A percentile compares a stretch with the other conserved stretches of the same genome.
phyloP scores from a whole-genome alignment of 768 basidiomycete genomes.

The Agaricus blazei region DNA sequence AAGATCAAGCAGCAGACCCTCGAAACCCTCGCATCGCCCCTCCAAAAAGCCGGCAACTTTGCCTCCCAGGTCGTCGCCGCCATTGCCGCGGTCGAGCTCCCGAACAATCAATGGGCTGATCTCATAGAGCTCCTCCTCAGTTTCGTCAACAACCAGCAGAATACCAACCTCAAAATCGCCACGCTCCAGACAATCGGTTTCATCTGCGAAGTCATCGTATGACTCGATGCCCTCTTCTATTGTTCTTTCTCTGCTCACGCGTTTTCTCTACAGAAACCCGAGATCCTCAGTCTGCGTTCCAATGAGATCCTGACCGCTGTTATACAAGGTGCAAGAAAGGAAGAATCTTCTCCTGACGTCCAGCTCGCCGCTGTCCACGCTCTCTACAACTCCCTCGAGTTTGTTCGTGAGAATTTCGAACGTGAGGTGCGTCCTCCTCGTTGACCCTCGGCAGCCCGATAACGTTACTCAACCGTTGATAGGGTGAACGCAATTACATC shows the following conservation, averaged over 20 bases:
- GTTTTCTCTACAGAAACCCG: conserved; percentile 70
- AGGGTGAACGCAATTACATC: conserved; percentile 99
- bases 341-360: conserved; percentile 87
- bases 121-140: conserved; percentile 85
- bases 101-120: conserved; percentile 82
- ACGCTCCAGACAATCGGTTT: conserved; percentile 95
- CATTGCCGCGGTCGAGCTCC: conserved; percentile 90
- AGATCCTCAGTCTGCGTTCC: conserved; percentile 80
- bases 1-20: conserved; percentile 90
- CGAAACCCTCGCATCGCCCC: conserved; percentile 70
- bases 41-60: conserved; percentile 72
- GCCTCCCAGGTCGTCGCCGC: conserved; percentile 94
- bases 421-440: conserved; percentile 65
- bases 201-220: conserved; percentile 93
- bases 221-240: conserved; percentile 27
- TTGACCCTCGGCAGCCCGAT: background rate
- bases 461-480: conserved; percentile 11
- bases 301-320: conserved; percentile 99
- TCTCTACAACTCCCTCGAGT: conserved; percentile 92
- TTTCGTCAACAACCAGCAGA: conserved; percentile 74
- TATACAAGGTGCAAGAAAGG: conserved; percentile 95
- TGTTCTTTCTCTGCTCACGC: conserved; percentile 1
- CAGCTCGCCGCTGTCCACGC: conserved; percentile 92
- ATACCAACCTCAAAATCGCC: conserved; percentile 73
- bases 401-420: conserved; percentile 96